Base-by-base conservation (phyloP, 139 green algal species). In the Gonium pectorale region DNA sequence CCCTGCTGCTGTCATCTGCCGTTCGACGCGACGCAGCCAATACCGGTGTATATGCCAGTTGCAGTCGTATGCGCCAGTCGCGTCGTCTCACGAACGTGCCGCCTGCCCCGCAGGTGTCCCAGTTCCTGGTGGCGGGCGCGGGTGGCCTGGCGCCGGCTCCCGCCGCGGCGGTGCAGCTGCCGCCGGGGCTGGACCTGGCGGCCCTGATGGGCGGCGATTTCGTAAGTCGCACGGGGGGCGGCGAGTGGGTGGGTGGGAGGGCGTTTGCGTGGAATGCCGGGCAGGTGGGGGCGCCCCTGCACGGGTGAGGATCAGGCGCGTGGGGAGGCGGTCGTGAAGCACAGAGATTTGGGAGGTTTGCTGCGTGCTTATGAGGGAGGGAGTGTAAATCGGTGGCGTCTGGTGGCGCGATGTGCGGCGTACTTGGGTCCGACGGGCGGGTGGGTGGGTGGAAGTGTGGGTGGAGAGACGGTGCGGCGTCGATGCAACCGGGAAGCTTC, bases 121-220 rank as follows among this genome's bases (percentile, higher is more conserved):
- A 64, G 56, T 21, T 33, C 15, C 56, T 64, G 17, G 17, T 64
- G 5, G 56, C 21, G 15, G 56, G 19, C 24, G 56, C 15, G 17
- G 56, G 56, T n/a, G 56, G 56, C 56, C 15, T 5, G 49, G 13
- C 17, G 49, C 13, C 17, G 49, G 49, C 13, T 26, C 13, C 13
- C 13, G 49, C 49, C 13, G 49, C 13, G 17, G 49, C 13, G 49
- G 49, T 13, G 49, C 17, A 26, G 49, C 41, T 77, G 41, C 46
- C 44, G 21, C 5, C n/a, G 46, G 35, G n/a, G 38, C 49, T 79
- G 21, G 70, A 79, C 70, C 70, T 79, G 35, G 46, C 70, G n/a
- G 70, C 70, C 46, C 49, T 79, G 17, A 26, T 54, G 19, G 33
- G 70, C 3, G 44, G 56, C 19, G 56, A 64, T 9, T n/a, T n/a